Conservation (phyloP, 371 early-diverging fungal genomes). For the Actinomucor elegans region DNA sequence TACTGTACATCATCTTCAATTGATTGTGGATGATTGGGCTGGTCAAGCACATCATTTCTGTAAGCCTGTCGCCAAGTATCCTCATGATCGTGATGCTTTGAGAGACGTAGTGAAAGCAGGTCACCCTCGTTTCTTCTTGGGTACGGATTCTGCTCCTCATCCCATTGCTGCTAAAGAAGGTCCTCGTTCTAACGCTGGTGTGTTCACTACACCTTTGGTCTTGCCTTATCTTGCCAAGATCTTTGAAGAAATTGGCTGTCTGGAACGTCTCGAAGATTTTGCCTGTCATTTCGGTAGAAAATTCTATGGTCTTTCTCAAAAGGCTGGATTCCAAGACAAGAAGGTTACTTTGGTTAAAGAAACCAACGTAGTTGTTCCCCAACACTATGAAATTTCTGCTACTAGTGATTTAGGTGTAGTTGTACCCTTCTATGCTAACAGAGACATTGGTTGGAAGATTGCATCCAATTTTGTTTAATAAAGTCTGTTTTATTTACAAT, state of each 20-base stretch:
- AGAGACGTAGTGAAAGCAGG: slow-evolving; percentile 78
- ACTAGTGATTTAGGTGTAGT: slow-evolving; percentile 64
- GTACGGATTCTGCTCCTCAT: slow-evolving; percentile 97
- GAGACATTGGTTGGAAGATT: slow-evolving; percentile 72
- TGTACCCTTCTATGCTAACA: slow-evolving; percentile 88
- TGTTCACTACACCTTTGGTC: slow-evolving; percentile 87
- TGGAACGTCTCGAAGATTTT: slow-evolving; percentile 80
- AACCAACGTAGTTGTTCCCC: slow-evolving; percentile 52
- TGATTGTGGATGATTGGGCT: slow-evolving; percentile 97
- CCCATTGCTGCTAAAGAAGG: slow-evolving; percentile 85
- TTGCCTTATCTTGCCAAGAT: slow-evolving; percentile 86
- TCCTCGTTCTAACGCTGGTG: slow-evolving; percentile 86
- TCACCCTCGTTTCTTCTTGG: slow-evolving; percentile 95
- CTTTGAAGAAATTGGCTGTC: slow-evolving; percentile 82
- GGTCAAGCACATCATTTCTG: slow-evolving; percentile 95
- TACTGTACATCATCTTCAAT: slow-evolving; percentile 91
- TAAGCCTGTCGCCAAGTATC: slow-evolving; percentile 97
- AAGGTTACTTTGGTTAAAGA: slow-evolving; percentile 59
- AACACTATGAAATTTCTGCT: slow-evolving; percentile 47
- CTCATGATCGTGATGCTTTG: slow-evolving; percentile 89
- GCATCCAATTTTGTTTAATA: slow-evolving; percentile 37
- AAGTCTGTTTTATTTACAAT: slow-evolving; percentile 11
- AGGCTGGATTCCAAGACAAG: slow-evolving; percentile 51
- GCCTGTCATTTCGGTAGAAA: slow-evolving; percentile 79
- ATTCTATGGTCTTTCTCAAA: slow-evolving; percentile 77